Base-by-base conservation (phyloP, 352 stramenopile genomes). In the Phytophthora fragariae region DNA sequence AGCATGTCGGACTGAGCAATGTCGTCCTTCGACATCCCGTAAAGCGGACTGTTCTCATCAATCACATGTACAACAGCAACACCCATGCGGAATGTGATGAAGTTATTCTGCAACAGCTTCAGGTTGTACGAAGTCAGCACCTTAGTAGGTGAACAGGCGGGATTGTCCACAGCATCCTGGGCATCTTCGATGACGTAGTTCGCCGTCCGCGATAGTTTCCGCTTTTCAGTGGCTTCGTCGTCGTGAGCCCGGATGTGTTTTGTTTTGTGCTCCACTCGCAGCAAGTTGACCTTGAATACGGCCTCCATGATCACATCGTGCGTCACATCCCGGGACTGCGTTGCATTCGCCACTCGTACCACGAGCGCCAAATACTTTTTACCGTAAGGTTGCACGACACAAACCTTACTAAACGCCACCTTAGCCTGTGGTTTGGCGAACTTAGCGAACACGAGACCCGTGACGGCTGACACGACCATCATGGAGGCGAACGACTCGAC, bases 291-390 rank as follows among this genome's bases (percentile, higher is more conserved):
- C 65, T 91, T 91, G 60, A 96, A 94, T 9, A 76, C 82, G 5
- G 84, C 84, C 54, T 96, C 87, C 86, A 96, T 93, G 65, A 96
- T 92, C 29, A 96, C 87, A 53, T 96, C 89, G 70, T 91, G 84
- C 0, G 83, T 92, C 55, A 94, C 85, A 57, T 95, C 85, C n/a
- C 78, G 82, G 0, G 89, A 94, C 65, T 91, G 85, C 17, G 84
- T 94, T 12, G 89, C 86, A 64, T 96, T 96, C 11, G 89, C 89
- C 21, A 94, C 87, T 27, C 89, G 84, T 41, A 96, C 76, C 15
- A 96, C 87, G 9, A 96, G 85, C 27, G 89, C 89, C 6, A 93
- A 29, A 58, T 91, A 85, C 62, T 88, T 79, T n/a, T 92, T 83
- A 0, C 82, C 83, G 60, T 94, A 94, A 0, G 87, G 89, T 54